Evolutionary conservation across 163 green algal species (phyloP), one percentile per base, ranked within the genome.

Genomic region (Scenedesmus sp.): DNA sequence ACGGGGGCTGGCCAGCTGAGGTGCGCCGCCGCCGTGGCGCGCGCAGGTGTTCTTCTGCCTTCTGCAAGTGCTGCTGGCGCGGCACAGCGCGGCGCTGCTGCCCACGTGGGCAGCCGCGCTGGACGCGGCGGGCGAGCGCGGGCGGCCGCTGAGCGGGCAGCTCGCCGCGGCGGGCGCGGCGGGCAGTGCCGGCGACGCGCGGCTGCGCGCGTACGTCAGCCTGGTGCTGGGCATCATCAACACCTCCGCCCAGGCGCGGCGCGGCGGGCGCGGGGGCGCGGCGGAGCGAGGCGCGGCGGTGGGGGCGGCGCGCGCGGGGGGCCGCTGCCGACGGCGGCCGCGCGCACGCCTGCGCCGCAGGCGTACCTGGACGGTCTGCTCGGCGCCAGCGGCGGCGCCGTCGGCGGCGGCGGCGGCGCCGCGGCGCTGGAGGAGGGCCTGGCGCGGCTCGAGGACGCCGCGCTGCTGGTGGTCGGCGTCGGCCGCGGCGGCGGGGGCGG

Each of bases 191-290:
- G 69, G 69, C 3, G 69, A 80, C 29, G 78, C 62, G 18, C 67
- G 72, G 51, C 60, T 84, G 33, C 75, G 70, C 44, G 70, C 60
- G 2, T 84, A 84, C 31, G 58, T 80, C 1, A 60, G 56, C 60
- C 51, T 84, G 15, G 50, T 84, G 69, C 60, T 72, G 3, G 69
- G 57, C 10, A n/a, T 84, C 24, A 75, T 84, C 60, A 84, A 80
- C 62, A 36, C 34, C 4, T 34, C 62, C 4, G 44, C 31, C 29
- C 60, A 81, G 73, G 73, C 74, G 15, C 1, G 60, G n/a, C n/a
- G n/a, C n/a, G n/a, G n/a, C n/a, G n/a, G n/a, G n/a, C n/a, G n/a
- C n/a, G n/a, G n/a, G n/a, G n/a, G n/a, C n/a, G n/a, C n/a, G n/a
- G n/a, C n/a, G n/a, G n/a, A n/a, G 24, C 54, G 54, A 17, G 10